Evolutionary conservation across 208 protist species (phyloP), one percentile per base, ranked within the genome.

Genomic region (Porcisia deanei): DNA sequence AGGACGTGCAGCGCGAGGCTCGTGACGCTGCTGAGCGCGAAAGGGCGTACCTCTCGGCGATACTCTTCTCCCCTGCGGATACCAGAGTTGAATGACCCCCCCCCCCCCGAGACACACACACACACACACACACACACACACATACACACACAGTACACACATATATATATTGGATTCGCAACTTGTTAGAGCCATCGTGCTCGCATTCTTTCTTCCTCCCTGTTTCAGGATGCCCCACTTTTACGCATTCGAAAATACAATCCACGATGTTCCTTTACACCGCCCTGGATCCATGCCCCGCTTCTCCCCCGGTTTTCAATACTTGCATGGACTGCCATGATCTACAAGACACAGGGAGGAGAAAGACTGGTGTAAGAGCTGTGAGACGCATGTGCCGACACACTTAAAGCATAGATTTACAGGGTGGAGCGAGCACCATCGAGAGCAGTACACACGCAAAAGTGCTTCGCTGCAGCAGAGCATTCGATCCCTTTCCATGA

Each of bases 11-110:
- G 54, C 78, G 68, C 58, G 78, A 82, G 58, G 78, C 73, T 49
- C 78, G 67, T 49, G 78, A 82, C 53, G 73, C 78, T 20, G 78
- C 78, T 45, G 66, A 78, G 60, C 78, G 78, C 8, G 78, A 82
- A 53, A 61, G 37, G 54, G 78, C 78, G 10, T 82, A 82, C 73
- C 78, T 82, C 43, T 82, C 78, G 3, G 55, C 78, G 22, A 60
- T 82, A 57, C 73, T 82, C 41, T 82, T 82, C 47, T 75, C 68
- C 6, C 47, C 77, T 58, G 61, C 69, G 34, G 20, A 41, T 55
- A 39, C 54, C 8, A 55, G 34, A 2, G 30, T 45, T 20, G 45
- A 57, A 12, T 71, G 66, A 71, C 47, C 34, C n/a, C 41, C 41
- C 10, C 47, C 47, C 30, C 30, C 30, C 30, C 30, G 30, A 30